These are phyloP conservation scores for Coprinellus aureogranulatus DNA, from an alignment of 768 basidiomycete genomes.

Conservation along the genomic window DNA sequence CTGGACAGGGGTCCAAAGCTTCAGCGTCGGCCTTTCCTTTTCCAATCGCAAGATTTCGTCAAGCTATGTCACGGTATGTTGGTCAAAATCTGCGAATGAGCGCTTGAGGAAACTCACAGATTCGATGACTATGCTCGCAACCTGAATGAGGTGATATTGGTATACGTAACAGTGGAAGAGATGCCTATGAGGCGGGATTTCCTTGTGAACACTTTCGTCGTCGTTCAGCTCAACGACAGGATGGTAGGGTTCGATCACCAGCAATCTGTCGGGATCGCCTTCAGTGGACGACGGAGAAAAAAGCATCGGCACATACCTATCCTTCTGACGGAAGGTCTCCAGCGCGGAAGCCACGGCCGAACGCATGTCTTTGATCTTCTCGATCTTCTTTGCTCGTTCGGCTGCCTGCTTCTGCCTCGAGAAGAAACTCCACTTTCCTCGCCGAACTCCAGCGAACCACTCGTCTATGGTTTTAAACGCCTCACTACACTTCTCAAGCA, in stretches of 20 bases:
- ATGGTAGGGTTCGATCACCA: conserved; percentile 62
- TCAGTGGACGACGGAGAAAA: neutral
- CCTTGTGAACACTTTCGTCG: conserved; percentile 26
- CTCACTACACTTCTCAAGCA: conserved; percentile 45
- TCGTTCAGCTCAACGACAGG: conserved; percentile 36
- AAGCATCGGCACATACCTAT: conserved; percentile 41
- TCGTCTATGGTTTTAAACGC: conserved; percentile 35
- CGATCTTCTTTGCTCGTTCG: conserved; percentile 28
- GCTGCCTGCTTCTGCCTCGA: conserved; percentile 26
- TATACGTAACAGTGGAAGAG: conserved; percentile 76
- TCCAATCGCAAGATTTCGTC: conserved; percentile 58
- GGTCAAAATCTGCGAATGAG: too few species aligned
- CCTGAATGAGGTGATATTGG: conserved; percentile 52
- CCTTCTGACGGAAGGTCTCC: conserved; percentile 46
- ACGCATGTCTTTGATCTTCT: conserved; percentile 35
- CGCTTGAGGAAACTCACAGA: too few species aligned
- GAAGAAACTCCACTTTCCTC: conserved; percentile 38
- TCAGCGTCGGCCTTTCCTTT: conserved; percentile 34
- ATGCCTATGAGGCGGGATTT: conserved; percentile 59
- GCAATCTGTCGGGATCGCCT: conserved; percentile 41
- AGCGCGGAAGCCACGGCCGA: conserved; percentile 35
- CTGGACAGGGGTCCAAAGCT: conserved; percentile 58
- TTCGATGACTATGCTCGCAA: conserved; percentile 34
- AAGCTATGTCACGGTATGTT: conserved; percentile 42
- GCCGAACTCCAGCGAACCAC: conserved; percentile 49